Conservation (phyloP, 768 basidiomycete species). For the Hericium alpestre region DNA sequence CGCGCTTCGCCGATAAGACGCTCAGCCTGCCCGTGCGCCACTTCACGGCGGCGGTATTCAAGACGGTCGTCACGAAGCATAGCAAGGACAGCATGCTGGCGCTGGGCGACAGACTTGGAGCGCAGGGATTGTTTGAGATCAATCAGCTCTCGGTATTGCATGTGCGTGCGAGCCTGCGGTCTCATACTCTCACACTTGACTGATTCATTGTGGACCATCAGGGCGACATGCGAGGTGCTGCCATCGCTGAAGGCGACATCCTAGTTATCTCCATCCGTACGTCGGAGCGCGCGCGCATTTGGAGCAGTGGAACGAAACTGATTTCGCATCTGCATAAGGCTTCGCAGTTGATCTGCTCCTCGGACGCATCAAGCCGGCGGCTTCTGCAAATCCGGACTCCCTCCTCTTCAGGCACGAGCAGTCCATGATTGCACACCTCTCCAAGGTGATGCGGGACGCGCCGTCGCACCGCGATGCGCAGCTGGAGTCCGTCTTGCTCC, state of each 20-base stretch:
- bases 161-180: slow-evolving; percentile 21
- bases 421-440: slow-evolving; percentile 22
- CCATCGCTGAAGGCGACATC: slow-evolving; percentile 40
- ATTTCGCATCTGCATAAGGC: slow-evolving; percentile 30
- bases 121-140: slow-evolving; percentile 54
- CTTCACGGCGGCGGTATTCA: slow-evolving; percentile 44
- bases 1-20: slow-evolving; percentile 27
- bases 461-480: slow-evolving; percentile 34
- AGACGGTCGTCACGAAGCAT: slow-evolving; percentile 45
- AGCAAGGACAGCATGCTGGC: slow-evolving; percentile 40
- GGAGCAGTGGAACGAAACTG: neutral
- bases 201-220: neutral
- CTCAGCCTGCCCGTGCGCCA: slow-evolving; percentile 40
- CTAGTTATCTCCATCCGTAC: slow-evolving; percentile 37
- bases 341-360: slow-evolving; percentile 51
- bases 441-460: slow-evolving; percentile 3
- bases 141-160: slow-evolving; percentile 50
- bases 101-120: slow-evolving; percentile 56
- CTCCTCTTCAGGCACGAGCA: slow-evolving; percentile 41
- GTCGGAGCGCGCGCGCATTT: slow-evolving; percentile 28
- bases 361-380: slow-evolving; percentile 40
- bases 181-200: slow-evolving; percentile 17
- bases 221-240: slow-evolving; percentile 21
- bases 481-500: slow-evolving; percentile 46
- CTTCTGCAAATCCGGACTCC: slow-evolving; percentile 31